Conservation (phyloP, 345 rosid species). For the Sapria himalayana region DNA sequence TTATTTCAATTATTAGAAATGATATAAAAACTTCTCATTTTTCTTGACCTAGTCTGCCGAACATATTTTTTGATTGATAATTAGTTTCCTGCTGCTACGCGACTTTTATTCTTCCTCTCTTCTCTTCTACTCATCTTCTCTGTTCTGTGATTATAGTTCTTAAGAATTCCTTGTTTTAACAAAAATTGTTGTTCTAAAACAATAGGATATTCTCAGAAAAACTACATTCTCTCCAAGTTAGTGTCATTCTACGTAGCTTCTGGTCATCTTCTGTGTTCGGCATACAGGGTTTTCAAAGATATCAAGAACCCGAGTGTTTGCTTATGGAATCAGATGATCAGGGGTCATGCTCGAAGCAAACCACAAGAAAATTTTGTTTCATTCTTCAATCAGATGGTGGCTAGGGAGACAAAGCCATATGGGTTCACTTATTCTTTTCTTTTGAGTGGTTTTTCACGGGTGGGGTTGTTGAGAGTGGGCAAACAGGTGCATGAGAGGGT, state of each 20-base stretch:
- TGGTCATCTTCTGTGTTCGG: constrained; percentile 9
- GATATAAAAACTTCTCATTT: too few species aligned
- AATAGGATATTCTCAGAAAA: constrained; percentile 19
- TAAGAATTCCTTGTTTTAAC: too few species aligned
- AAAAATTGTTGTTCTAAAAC: too few species aligned
- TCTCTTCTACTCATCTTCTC: too few species aligned
- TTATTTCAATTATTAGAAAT: too few species aligned
- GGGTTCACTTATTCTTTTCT: constrained; percentile 28
- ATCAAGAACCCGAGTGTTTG: constrained; percentile 16
- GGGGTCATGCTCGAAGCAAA: constrained; percentile 16
- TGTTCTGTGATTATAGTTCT: too few species aligned
- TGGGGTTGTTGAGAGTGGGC: constrained; percentile 18
- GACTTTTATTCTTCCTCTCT: too few species aligned
- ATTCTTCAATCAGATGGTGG: constrained; percentile 20
- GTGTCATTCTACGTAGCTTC: constrained; percentile 14
- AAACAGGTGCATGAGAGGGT: constrained; percentile 27
- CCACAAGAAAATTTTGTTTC: constrained; percentile 11
- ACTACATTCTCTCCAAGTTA: constrained; percentile 14
- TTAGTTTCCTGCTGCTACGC: too few species aligned
- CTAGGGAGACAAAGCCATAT: constrained; percentile 13
- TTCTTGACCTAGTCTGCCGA: too few species aligned
- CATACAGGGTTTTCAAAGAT: constrained; percentile 8
- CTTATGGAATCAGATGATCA: constrained; percentile 34
- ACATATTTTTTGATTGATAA: too few species aligned
- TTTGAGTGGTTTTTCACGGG: constrained; percentile 21